These are phyloP conservation scores for Fusarium caatingaense DNA, from an alignment of 2,329 filamentous ascomycete genomes.

Conservation along the genomic window DNA sequence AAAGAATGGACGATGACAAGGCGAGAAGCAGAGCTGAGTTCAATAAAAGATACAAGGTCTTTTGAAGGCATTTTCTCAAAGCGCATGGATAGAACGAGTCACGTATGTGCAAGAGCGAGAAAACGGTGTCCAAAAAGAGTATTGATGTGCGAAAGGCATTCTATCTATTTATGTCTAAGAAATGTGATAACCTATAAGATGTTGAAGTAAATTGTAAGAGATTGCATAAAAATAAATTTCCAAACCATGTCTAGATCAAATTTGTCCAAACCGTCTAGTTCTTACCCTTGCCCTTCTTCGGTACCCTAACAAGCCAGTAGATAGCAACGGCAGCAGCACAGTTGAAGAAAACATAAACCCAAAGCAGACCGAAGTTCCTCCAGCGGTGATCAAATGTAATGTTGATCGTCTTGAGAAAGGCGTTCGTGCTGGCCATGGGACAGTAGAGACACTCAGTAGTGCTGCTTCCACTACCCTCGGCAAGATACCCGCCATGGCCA, in stretches of 20 bases:
- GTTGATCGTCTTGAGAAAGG: slow-evolving; percentile 53
- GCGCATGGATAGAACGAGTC: too few species aligned
- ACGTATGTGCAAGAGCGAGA: too few species aligned
- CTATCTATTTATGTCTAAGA: background rate
- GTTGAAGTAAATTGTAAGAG: background rate
- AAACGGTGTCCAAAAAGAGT: background rate
- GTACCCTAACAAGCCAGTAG: slow-evolving; percentile 59
- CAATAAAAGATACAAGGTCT: too few species aligned
- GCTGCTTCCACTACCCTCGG: background rate
- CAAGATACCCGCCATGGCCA: slow-evolving; percentile 1
- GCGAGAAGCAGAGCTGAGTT: too few species aligned
- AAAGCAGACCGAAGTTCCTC: slow-evolving; percentile 67
- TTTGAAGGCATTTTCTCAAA: too few species aligned
- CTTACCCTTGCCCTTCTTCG: slow-evolving; percentile 39
- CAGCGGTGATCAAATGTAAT: slow-evolving; percentile 62
- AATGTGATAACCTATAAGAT: background rate
- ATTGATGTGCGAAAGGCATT: background rate
- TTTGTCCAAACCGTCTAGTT: too few species aligned
- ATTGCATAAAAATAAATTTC: background rate
- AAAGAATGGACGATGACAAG: too few species aligned
- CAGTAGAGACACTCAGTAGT: slow-evolving; percentile 58
- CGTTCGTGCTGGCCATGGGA: slow-evolving; percentile 45
- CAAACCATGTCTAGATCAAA: too few species aligned
- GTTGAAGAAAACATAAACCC: slow-evolving; percentile 64
- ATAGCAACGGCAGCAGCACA: slow-evolving; percentile 58